phyloP scores from a whole-genome alignment of 2,329 filamentous ascomycete genomes.

The Apiospora kogelbergensis region DNA sequence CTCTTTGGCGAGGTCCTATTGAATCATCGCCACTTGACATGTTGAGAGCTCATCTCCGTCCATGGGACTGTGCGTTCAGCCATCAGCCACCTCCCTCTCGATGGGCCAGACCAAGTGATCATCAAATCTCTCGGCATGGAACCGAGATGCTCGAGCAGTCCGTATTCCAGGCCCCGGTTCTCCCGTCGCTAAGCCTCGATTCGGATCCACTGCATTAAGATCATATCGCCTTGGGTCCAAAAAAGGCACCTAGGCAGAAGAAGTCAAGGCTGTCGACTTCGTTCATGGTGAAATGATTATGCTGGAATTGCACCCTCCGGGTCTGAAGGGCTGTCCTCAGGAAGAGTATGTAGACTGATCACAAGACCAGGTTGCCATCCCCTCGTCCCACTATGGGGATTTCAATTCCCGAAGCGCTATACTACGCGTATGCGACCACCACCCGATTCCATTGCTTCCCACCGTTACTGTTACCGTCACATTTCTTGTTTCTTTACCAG shows the following conservation, averaged over 20 bases:
- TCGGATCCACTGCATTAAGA: neutral
- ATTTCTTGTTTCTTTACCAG: neutral
- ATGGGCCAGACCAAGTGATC: neutral
- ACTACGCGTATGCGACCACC: neutral
- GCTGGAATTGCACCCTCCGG: neutral
- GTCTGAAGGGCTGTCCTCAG: neutral
- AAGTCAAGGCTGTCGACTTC: neutral
- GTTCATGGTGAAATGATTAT: neutral
- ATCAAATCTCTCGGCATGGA: slow-evolving; percentile 3
- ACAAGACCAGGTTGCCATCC: neutral
- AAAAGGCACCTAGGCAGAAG: neutral
- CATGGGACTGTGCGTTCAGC: neutral
- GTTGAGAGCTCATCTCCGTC: neutral
- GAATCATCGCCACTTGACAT: slow-evolving; percentile 1
- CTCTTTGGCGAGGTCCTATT: neutral
- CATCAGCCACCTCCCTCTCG: neutral
- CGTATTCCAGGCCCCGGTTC: neutral
- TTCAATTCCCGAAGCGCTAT: neutral
- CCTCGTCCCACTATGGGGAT: neutral
- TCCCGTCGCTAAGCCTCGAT: slow-evolving; percentile 1
- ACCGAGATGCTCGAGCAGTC: neutral
- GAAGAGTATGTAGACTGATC: too few relatives aligned
- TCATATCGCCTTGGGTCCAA: neutral
- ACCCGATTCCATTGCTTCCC: neutral
- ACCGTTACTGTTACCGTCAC: neutral